Conservation (phyloP, 257 asterid species). For the Gardenia jasminoides region DNA sequence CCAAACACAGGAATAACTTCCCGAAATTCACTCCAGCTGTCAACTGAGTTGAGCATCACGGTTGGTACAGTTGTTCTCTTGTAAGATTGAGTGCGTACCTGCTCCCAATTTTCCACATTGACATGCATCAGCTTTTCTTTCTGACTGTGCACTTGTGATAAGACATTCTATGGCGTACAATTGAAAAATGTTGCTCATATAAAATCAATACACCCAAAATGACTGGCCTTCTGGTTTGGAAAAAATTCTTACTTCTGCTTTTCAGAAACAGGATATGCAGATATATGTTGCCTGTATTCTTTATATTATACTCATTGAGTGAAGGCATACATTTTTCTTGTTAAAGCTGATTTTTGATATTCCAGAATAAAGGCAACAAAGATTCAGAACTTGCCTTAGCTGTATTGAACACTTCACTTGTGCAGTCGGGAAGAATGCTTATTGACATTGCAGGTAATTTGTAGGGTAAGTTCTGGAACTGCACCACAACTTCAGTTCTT, state of each 20-base stretch:
- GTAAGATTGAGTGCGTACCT: conserved; percentile 49
- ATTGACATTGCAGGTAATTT: conserved; percentile 65
- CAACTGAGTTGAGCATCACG: conserved; percentile 43
- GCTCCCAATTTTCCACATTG: conserved; percentile 2
- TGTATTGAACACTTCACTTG: conserved; percentile 65
- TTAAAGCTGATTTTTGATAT: not conserved
- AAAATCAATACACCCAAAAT: not conserved
- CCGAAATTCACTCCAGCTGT: conserved; percentile 53
- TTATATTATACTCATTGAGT: not conserved
- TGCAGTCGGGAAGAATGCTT: conserved; percentile 89
- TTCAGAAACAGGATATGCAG: not conserved
- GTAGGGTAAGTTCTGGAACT: conserved; percentile 44
- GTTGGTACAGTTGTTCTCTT: conserved; percentile 46
- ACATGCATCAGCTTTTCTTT: not conserved
- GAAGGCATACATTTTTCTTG: not conserved
- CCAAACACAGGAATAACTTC: conserved; percentile 52
- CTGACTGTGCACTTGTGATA: not conserved
- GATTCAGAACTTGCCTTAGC: conserved; percentile 54
- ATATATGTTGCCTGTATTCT: not conserved
- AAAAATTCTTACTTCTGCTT: not conserved
- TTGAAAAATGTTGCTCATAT: not conserved
- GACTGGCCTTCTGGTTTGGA: too few relatives aligned
- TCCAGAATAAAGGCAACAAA: not conserved
- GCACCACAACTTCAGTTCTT: conserved; percentile 29
- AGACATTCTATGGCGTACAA: not conserved